Evolutionary conservation across 192 early-diverging fungal species (phyloP), one percentile per base, ranked within the genome.

Genomic region (Phlyctochytrium arcticum): DNA sequence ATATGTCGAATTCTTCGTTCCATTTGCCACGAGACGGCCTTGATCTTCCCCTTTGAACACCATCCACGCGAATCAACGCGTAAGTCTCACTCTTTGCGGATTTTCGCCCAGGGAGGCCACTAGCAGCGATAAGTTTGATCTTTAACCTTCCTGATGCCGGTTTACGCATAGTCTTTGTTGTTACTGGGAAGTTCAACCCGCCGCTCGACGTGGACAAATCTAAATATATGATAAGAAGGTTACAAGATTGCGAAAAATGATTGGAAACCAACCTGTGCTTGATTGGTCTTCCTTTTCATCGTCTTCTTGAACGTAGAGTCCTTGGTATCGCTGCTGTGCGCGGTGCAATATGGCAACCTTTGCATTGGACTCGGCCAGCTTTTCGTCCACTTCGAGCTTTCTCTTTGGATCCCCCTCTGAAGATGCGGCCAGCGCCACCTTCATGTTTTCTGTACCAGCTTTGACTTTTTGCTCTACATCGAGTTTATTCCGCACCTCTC

Each of bases 391-490:
- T 32, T 73, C 59, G 26, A 65, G 33, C 32, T 58, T 46, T 7
- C 73, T 54, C 66, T 74, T 76, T 37, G 55, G 32, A 34, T 82
- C 85, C 48, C 47, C 39, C 9, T 62, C 54, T 12, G 57, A 49
- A 30, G 6, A 24, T 5, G 12, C 68, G 31, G 27, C 50, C 47
- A 63, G 65, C 32, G 73, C 79, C 35, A 75, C 48, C 9, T 48
- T 48, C 75, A 95, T 85, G 44, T 84, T 76, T 65, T 92, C 84
- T 9, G 88, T 89, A 30, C 91, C 93, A 30, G 84, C 88, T 62
- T 87, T 80, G n/a, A 99, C 86, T 75, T 95, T 94, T 65, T 82
- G 87, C 78, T 99, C 97, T 21, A 98, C 88, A 54, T 94, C 90
- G 15, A 98, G 85, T 75, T 97, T 96, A 67, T 85, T 88, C 34